phyloP scores from a whole-genome alignment of 345 rosid species.

The Raphanus sativus region DNA sequence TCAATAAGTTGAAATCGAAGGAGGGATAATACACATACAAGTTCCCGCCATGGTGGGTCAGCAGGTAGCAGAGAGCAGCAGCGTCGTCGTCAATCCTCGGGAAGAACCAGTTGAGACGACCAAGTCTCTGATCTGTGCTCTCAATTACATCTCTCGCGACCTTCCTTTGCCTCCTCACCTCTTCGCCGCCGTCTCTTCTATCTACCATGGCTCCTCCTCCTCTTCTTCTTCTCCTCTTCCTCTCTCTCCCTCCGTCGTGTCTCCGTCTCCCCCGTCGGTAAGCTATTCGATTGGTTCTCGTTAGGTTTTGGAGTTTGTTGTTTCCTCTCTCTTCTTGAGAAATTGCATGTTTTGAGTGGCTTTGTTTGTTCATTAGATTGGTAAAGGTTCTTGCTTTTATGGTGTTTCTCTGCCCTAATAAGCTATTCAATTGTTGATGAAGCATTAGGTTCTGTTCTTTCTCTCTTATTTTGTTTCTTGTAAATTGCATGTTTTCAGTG shows the following conservation, averaged over 20 bases:
- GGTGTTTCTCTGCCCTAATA: not conserved
- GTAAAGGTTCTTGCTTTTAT: not conserved
- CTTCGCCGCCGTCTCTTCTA: slow-evolving; percentile 61
- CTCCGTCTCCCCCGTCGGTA: slow-evolving; percentile 1
- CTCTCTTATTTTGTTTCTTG: not conserved
- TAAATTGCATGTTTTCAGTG: not conserved
- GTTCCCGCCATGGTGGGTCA: slow-evolving; percentile 84
- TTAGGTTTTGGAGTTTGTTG: not conserved
- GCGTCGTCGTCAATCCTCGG: slow-evolving; percentile 13
- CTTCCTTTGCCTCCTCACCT: slow-evolving; percentile 86
- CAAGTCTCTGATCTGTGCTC: slow-evolving; percentile 79
- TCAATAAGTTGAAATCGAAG: slow-evolving; percentile 34
- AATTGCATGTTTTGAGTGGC: not conserved
- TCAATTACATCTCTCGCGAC: slow-evolving; percentile 81
- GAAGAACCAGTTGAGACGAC: slow-evolving; percentile 52
- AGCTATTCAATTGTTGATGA: not conserved
- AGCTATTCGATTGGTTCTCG: not conserved
- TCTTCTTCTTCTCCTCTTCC: slow-evolving; percentile 19
- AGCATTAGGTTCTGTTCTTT: not conserved
- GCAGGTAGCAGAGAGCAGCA: slow-evolving; percentile 32
- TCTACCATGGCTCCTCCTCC: slow-evolving; percentile 45
- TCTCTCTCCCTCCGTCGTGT: slow-evolving; percentile 44
- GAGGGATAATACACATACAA: not conserved
- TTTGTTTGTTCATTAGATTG: not conserved
- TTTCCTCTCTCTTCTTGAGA: not conserved